phyloP scores from a whole-genome alignment of 306 rosid genomes.

The Inga oerstediana region DNA sequence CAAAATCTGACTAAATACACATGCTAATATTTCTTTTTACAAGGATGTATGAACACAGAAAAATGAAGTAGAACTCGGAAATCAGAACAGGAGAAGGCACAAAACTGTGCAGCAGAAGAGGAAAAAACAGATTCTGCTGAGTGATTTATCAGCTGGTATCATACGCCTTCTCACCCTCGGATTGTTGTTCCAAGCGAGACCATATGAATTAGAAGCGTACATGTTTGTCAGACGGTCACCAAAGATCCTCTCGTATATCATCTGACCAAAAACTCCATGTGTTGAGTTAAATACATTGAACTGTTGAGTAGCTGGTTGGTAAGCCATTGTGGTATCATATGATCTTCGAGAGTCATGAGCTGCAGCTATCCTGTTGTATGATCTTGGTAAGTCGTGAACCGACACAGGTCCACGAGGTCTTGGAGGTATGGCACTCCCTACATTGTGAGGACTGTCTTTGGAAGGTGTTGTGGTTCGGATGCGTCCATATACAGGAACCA shows the following conservation, averaged over 20 bases:
- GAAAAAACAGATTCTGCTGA: conserved; percentile 71
- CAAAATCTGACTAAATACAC: conserved; percentile 34
- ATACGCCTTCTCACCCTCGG: conserved; percentile 76
- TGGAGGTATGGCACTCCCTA: conserved; percentile 54
- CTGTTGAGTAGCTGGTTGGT: conserved; percentile 38
- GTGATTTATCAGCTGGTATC: conserved; percentile 71
- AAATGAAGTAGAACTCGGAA: conserved; percentile 42
- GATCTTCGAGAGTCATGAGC: conserved; percentile 40
- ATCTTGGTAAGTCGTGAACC: conserved; percentile 40
- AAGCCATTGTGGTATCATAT: conserved; percentile 22
- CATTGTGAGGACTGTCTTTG: conserved; percentile 39
- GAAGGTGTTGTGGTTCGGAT: conserved; percentile 53
- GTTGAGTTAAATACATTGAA: conserved; percentile 45
- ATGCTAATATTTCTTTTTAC: conserved; percentile 27
- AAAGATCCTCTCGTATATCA: conserved; percentile 74
- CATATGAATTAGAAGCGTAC: conserved; percentile 63
- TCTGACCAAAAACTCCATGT: conserved; percentile 64
- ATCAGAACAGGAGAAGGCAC: conserved; percentile 80
- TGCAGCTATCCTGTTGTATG: background rate
- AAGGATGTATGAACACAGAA: conserved; percentile 22
- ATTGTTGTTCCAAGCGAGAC: conserved; percentile 48
- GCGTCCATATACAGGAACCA: conserved; percentile 77
- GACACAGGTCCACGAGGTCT: conserved; percentile 64
- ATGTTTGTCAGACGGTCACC: conserved; percentile 64
- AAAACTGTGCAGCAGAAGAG: conserved; percentile 66